Evolutionary conservation across 2,329 filamentous ascomycete genomes (phyloP), one percentile per base, ranked within the genome.

Genomic region (Xylaria polymorpha): DNA sequence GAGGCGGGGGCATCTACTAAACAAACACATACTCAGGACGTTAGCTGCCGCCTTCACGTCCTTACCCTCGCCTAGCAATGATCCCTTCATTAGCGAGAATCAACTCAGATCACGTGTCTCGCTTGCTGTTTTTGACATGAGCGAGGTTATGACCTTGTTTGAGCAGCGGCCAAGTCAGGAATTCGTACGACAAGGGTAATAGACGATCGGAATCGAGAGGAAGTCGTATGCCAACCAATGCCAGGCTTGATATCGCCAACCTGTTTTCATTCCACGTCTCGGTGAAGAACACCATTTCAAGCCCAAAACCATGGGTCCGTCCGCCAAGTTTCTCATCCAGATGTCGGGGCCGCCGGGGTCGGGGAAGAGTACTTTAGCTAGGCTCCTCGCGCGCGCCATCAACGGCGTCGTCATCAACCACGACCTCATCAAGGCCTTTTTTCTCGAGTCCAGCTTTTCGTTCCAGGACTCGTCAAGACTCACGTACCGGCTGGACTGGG

Each of bases 321-420:
- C 37, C 29, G 53, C 51, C 63, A 73, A 71, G 32, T 50, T 76
- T 9, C 57, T 78, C 48, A 74, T 77, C 56, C 79, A 81, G 53
- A 81, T 82, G 78, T 80, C 80, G 2, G 80, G 80, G 5, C 79
- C 79, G 6, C 80, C 81, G 2, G 80, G 81, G 9, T 79, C 79
- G 9, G 80, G 80, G 0, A 82, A 83, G 66, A 81, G 78, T 71
- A 81, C 80, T 1, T 61, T 79, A 15, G 78, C 80, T 1, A 73
- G 62, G 12, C 71, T 78, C 0, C 74, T 82, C 0, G 65, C 71
- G 7, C 68, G 66, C 14, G 72, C 73, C 0, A 73, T 80, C 50
- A 65, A 74, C 43, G 79, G 62, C 4, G 64, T 80, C 1, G 74
- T 81, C 41, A 77, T 83, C 64, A 74, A 81, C 64, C 80, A 82